Conservation (phyloP, 116 monocot genomes). For the Trichopus zeylanicus region DNA sequence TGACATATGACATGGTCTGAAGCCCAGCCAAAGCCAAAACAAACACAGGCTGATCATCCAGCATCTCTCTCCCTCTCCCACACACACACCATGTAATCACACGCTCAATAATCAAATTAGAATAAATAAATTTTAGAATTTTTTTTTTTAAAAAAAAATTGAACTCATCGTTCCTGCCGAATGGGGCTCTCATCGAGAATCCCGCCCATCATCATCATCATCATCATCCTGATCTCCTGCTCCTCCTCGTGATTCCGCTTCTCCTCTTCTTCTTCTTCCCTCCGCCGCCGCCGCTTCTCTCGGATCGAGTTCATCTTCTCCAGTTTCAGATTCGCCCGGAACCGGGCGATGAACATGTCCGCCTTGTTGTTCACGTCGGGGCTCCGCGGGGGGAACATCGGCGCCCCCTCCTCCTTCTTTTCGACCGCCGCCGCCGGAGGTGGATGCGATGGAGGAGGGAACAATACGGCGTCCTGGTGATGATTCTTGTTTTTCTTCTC, state of each 20-base stretch:
- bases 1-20: no score
- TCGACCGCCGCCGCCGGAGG: neutral
- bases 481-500: neutral
- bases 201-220: slow-evolving; percentile 4
- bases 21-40: no score
- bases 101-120: neutral
- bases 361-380: slow-evolving; percentile 93
- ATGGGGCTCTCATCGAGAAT: slow-evolving; percentile 3
- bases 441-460: neutral
- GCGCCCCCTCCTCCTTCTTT: neutral
- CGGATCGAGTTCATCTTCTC: slow-evolving; percentile 76
- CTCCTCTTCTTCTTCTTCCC: neutral
- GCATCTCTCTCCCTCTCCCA: no score
- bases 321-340: slow-evolving; percentile 54
- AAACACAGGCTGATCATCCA: no score
- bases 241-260: no score
- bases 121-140: neutral
- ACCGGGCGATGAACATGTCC: slow-evolving; percentile 67
- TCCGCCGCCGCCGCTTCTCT: slow-evolving; percentile 24
- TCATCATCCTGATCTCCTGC: no score
- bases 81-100: no score
- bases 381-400: slow-evolving; percentile 24
- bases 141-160: neutral
- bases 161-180: neutral
- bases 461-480: slow-evolving; percentile 3